A percentile compares a stretch with the other conserved stretches of the same genome.
Conservation (phyloP, 345 rosid species). For the Salix arbutifolia region DNA sequence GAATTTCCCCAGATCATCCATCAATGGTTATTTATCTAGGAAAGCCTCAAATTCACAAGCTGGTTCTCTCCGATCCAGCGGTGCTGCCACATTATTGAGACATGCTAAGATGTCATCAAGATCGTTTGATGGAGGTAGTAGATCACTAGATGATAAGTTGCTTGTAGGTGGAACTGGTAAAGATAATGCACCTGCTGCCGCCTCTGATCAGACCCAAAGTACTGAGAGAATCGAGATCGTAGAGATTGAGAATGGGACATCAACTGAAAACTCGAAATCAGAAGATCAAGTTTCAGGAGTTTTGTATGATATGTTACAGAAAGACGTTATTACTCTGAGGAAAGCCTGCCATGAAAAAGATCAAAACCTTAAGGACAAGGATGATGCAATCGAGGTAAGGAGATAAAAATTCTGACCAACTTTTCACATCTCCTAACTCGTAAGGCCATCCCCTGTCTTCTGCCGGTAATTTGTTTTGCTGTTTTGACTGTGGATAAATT, state of each 20-base stretch:
- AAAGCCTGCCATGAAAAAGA: slow-evolving; percentile 89
- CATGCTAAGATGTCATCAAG: slow-evolving; percentile 25
- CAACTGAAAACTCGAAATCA: slow-evolving; percentile 18
- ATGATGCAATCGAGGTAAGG: slow-evolving; percentile 85
- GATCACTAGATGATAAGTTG: slow-evolving; percentile 24
- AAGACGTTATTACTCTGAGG: slow-evolving; percentile 80
- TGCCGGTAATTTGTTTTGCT: slow-evolving; percentile 18
- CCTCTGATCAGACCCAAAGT: slow-evolving; percentile 9
- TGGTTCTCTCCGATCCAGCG: slow-evolving; percentile 23
- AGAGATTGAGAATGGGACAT: slow-evolving; percentile 18
- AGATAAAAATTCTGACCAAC: slow-evolving; percentile 4
- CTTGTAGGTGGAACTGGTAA: slow-evolving; percentile 16
- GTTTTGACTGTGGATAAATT: slow-evolving; percentile 22
- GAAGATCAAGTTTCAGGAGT: slow-evolving; percentile 68
- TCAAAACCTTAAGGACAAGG: slow-evolving; percentile 91
- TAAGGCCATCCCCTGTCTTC: neutral
- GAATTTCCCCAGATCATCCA: slow-evolving; percentile 18
- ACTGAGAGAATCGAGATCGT: slow-evolving; percentile 5
- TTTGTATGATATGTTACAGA: slow-evolving; percentile 82
- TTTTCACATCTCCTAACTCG: neutral
- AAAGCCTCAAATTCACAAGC: slow-evolving; percentile 18
- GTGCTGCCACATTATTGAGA: slow-evolving; percentile 28
- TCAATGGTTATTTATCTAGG: slow-evolving; percentile 32
- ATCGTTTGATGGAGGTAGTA: slow-evolving; percentile 37
- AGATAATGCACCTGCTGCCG: slow-evolving; percentile 5